A percentile compares a stretch with the other conserved stretches of the same genome.
These are phyloP conservation scores for Extremus antarcticus DNA, from an alignment of 495 filamentous ascomycete species.

Conservation along the genomic window DNA sequence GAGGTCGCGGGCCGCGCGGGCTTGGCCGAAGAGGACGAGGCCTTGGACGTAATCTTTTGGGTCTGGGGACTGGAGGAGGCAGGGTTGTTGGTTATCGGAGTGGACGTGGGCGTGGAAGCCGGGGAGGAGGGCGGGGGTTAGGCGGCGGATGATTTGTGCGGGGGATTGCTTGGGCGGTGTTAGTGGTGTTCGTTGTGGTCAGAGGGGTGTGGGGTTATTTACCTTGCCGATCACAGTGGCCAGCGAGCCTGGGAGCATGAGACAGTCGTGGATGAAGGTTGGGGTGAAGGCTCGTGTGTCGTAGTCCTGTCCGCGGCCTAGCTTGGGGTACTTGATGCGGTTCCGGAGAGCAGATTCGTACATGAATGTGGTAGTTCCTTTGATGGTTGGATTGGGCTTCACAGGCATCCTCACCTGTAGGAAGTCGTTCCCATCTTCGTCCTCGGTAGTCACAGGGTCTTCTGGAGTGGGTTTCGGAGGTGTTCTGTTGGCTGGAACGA, in stretches of 20 bases:
- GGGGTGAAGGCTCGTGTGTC: constrained; percentile 10
- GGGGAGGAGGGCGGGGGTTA: constrained; percentile 14
- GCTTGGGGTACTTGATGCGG: constrained; percentile 6
- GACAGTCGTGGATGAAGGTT: constrained; percentile 19
- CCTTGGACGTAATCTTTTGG: constrained; percentile 9
- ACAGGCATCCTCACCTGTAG: too few relatives aligned
- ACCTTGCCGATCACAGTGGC: constrained; percentile 12
- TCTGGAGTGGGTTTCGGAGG: too few relatives aligned
- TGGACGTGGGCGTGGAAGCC: constrained; percentile 6
- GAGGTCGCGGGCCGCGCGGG: not conserved
- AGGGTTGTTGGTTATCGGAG: constrained; percentile 8
- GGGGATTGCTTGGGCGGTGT: not conserved
- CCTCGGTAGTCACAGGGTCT: too few relatives aligned
- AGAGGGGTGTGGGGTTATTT: not conserved
- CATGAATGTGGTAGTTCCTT: constrained; percentile 1
- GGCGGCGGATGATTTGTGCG: not conserved
- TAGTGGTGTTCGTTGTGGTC: too few relatives aligned
- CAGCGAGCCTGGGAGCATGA: constrained; percentile 15
- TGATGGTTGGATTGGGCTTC: too few relatives aligned
- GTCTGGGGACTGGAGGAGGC: constrained; percentile 9
- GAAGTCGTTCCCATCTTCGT: too few relatives aligned
- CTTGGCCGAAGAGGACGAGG: constrained; percentile 15
- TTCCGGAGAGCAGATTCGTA: constrained; percentile 7
- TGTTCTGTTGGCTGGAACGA: too few relatives aligned
- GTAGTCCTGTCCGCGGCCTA: constrained; percentile 3